Percentiles rank a stretch among this genome's conserved stretches.
phyloP scores from a whole-genome alignment of 1,284 basidiomycete species.

The Sanguinoderma infundibulare region DNA sequence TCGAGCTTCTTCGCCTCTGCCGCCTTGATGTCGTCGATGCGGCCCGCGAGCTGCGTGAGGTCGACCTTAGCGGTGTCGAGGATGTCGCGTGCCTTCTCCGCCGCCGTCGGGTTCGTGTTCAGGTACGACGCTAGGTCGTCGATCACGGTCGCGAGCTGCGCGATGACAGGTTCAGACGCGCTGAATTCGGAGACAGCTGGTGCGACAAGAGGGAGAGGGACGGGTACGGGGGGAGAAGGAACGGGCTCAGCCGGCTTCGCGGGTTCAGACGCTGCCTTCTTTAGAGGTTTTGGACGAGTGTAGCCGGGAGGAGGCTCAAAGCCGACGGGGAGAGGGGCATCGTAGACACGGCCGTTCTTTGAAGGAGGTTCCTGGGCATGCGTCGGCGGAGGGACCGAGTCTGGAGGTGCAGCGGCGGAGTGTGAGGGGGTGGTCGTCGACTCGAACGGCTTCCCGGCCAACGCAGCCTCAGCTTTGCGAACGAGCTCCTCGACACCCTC shows the following conservation, averaged over 20 bases:
- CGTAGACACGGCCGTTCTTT: constrained; percentile 55
- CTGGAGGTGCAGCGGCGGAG: constrained; percentile 35
- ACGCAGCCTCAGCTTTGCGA: constrained; percentile 68
- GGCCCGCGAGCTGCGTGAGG: constrained; percentile 76
- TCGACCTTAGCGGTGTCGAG: constrained; percentile 83
- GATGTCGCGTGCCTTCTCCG: constrained; percentile 70
- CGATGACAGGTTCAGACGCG: constrained; percentile 85
- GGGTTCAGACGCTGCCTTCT: constrained; percentile 33
- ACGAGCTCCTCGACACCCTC: constrained; percentile 71
- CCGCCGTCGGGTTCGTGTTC: constrained; percentile 71
- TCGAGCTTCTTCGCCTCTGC: constrained; percentile 83
- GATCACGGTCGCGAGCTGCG: constrained; percentile 92
- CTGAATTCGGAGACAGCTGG: constrained; percentile 80
- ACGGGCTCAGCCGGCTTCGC: constrained; percentile 32
- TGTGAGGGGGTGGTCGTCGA: constrained; percentile 38
- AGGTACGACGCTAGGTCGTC: constrained; percentile 91
- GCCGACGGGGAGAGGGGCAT: constrained; percentile 81
- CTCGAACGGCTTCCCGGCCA: constrained; percentile 49
- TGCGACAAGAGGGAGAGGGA: constrained; percentile 78
- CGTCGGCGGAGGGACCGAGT: constrained; percentile 28
- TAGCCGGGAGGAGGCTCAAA: constrained; percentile 92
- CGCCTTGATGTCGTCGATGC: constrained; percentile 83
- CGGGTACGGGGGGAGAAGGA: constrained; percentile 34
- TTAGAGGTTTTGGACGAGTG: constrained; percentile 55
- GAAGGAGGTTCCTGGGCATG: constrained; percentile 10